A percentile compares a stretch with the other conserved stretches of the same genome.
Evolutionary conservation across 768 basidiomycete genomes (phyloP).

Genomic region (Leucocoprinus leucothites): DNA sequence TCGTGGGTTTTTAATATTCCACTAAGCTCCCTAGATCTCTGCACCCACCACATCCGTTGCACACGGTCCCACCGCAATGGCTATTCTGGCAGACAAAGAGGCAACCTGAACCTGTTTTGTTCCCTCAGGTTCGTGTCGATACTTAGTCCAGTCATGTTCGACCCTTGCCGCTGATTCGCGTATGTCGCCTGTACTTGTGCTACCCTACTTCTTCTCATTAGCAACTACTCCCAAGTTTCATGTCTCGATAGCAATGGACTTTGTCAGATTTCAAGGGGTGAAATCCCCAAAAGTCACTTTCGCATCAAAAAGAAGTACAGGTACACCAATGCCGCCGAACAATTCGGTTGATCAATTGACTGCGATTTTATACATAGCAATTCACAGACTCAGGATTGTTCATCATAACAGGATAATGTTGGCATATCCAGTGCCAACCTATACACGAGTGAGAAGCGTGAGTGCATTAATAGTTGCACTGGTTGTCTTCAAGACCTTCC

Average conservation of each 20-base stretch:
- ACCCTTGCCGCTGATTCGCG: neutral
- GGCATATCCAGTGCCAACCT: neutral
- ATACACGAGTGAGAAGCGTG: constrained; percentile 1
- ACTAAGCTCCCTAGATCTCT: neutral
- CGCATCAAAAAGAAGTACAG: constrained; percentile 7
- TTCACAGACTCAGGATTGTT: constrained; percentile 12
- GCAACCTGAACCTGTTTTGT: no score
- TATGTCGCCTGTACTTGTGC: neutral
- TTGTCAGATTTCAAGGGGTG: constrained; percentile 6
- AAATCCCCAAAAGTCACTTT: neutral
- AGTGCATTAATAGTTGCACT: neutral
- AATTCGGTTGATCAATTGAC: constrained; percentile 3
- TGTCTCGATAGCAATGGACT: neutral
- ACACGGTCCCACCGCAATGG: neutral
- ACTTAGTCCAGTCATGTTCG: neutral
- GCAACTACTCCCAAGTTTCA: constrained; percentile 2
- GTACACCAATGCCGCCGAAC: constrained; percentile 9
- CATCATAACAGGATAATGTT: neutral
- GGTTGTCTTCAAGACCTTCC: neutral
- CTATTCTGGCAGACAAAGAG: neutral
- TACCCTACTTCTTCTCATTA: neutral
- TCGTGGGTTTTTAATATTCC: neutral
- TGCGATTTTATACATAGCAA: neutral
- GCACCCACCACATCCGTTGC: neutral
- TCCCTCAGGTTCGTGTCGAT: neutral